A percentile compares a stretch with the other conserved stretches of the same genome.
These are phyloP conservation scores for Ceratobasidium sp. DNA, from an alignment of 1,284 basidiomycete species.

Conservation along the genomic window DNA sequence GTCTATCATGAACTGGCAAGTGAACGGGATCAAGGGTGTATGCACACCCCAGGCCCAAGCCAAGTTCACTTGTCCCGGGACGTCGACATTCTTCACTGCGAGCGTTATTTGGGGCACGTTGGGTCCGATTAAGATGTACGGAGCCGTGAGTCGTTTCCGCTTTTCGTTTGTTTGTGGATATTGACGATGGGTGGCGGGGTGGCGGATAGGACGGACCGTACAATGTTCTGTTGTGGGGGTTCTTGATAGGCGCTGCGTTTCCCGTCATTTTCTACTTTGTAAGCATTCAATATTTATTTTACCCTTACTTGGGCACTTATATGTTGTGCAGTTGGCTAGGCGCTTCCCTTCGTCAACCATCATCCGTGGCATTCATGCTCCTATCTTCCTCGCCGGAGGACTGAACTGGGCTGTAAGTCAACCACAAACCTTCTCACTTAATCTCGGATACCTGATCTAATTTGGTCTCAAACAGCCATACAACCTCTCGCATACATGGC, in stretches of 20 bases:
- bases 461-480: slow-evolving; percentile 45
- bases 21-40: slow-evolving; percentile 43
- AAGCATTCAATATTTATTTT: slow-evolving; percentile 35
- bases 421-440: slow-evolving; percentile 54
- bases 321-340: not conserved
- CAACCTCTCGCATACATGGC: slow-evolving; percentile 47
- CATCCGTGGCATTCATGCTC: slow-evolving; percentile 54
- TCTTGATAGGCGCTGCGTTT: slow-evolving; percentile 46
- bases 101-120: slow-evolving; percentile 49
- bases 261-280: slow-evolving; percentile 47
- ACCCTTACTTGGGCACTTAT: too few relatives aligned
- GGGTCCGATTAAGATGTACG: slow-evolving; percentile 48
- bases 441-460: slow-evolving; percentile 59
- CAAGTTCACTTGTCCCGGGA: slow-evolving; percentile 44
- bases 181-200: not conserved
- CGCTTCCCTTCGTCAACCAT: slow-evolving; percentile 6
- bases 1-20: slow-evolving; percentile 45
- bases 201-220: slow-evolving; percentile 27
- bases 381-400: slow-evolving; percentile 62
- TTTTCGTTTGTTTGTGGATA: not conserved
- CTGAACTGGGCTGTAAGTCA: slow-evolving; percentile 56
- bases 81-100: slow-evolving; percentile 47
- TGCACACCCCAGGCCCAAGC: slow-evolving; percentile 45
- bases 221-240: slow-evolving; percentile 41
- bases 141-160: slow-evolving; percentile 6